Evolutionary conservation across 2,329 filamentous ascomycete species (phyloP).

Genomic region (Claviceps humidiphila): DNA sequence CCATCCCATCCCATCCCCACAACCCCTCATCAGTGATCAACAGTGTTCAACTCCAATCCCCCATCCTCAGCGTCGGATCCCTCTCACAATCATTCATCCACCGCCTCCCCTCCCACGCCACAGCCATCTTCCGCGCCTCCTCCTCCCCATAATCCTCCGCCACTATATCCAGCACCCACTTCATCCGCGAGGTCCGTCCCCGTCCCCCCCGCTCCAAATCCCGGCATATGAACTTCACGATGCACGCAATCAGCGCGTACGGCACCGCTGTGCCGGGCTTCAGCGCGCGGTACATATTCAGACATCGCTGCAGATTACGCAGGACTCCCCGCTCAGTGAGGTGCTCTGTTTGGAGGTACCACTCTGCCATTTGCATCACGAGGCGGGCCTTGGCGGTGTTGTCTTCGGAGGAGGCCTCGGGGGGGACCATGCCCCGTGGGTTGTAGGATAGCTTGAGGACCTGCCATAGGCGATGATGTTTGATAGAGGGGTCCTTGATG

Average conservation of each 20-base stretch:
- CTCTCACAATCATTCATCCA: conserved; percentile 5
- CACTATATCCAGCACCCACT: conserved; percentile 18
- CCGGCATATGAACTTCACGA: conserved; percentile 16
- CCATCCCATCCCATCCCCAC: no score
- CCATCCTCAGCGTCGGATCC: no score
- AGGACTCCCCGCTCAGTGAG: conserved; percentile 18
- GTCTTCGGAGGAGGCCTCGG: conserved; percentile 1
- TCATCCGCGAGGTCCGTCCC: conserved; percentile 19
- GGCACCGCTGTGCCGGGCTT: conserved; percentile 6
- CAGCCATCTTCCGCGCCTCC: conserved; percentile 9
- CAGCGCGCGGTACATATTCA: conserved; percentile 13
- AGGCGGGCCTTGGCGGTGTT: conserved; percentile 14
- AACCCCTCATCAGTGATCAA: no score
- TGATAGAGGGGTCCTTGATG: conserved; percentile 18
- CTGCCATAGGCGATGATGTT: conserved; percentile 14
- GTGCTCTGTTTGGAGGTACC: conserved; percentile 16
- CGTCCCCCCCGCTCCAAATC: conserved; percentile 21
- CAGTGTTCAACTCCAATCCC: no score
- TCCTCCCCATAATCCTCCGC: conserved; percentile 9
- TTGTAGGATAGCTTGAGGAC: conserved; percentile 12
- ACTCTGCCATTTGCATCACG: conserved; percentile 17
- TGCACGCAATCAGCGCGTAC: conserved; percentile 16
- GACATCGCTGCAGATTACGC: conserved; percentile 16
- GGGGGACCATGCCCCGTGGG: neutral
- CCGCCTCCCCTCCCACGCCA: conserved; percentile 14